Evolutionary conservation across 1,139 yeast species (phyloP).

Genomic region (Protomyces macrosporus): DNA sequence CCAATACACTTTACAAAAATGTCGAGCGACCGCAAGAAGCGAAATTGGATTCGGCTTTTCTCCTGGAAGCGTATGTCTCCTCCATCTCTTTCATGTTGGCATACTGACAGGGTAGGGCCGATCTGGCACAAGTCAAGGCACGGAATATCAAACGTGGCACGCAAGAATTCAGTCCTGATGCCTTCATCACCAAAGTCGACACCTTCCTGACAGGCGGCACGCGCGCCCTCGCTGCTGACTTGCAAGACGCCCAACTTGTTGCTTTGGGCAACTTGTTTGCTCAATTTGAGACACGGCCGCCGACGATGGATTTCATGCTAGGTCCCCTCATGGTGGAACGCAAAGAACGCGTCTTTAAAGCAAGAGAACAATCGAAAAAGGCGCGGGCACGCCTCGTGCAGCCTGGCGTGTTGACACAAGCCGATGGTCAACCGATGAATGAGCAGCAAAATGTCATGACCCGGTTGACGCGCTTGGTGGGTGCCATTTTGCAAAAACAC

Average conservation of each 20-base stretch:
- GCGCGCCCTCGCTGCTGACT: neutral
- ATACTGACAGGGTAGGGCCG: slow-evolving; percentile 4
- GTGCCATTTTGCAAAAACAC: slow-evolving; percentile 26
- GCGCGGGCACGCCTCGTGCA: slow-evolving; percentile 17
- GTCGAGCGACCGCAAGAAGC: slow-evolving; percentile 29
- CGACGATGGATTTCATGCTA: slow-evolving; percentile 28
- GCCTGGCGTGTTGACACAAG: slow-evolving; percentile 37
- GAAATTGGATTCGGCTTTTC: slow-evolving; percentile 28
- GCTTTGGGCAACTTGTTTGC: slow-evolving; percentile 40
- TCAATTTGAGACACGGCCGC: slow-evolving; percentile 29
- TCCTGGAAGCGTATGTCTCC: slow-evolving; percentile 14
- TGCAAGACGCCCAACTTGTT: neutral
- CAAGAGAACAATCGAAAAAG: slow-evolving; percentile 27
- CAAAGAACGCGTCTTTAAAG: slow-evolving; percentile 38
- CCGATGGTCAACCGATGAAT: slow-evolving; percentile 39
- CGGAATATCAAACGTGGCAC: slow-evolving; percentile 27
- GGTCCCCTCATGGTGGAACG: slow-evolving; percentile 31
- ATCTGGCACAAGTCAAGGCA: slow-evolving; percentile 27
- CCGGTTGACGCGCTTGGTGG: slow-evolving; percentile 38
- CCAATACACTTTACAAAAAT: slow-evolving; percentile 9
- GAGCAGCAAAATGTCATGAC: slow-evolving; percentile 52
- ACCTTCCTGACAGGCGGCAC: slow-evolving; percentile 5
- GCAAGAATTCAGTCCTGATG: slow-evolving; percentile 26
- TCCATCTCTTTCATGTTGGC: too few relatives aligned
- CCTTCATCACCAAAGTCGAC: slow-evolving; percentile 20